Conservation (phyloP, 1,284 basidiomycete species). For the Tylopilus sp. region DNA sequence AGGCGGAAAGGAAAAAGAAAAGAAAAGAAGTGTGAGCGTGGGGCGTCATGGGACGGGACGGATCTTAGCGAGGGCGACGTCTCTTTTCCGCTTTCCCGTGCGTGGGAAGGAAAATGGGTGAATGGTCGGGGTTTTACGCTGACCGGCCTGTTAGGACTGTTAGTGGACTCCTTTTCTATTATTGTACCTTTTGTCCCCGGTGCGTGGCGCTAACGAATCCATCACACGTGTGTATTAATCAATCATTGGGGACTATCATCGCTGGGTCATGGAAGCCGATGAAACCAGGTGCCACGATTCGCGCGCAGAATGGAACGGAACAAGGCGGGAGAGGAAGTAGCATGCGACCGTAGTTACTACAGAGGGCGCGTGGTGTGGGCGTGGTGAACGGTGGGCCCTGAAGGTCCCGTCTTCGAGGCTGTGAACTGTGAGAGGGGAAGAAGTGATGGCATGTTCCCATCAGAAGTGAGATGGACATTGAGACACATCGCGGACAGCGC, state of each 20-base stretch:
- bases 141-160: constrained; percentile 8
- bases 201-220: constrained; percentile 14
- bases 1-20: not conserved
- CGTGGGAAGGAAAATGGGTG: not conserved
- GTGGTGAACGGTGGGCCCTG: not conserved
- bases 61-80: constrained; percentile 10
- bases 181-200: not conserved
- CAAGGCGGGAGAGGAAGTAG: constrained; percentile 6
- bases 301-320: constrained; percentile 12
- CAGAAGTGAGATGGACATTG: not conserved
- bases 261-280: constrained; percentile 13
- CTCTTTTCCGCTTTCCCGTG: not conserved
- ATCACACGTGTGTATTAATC: constrained; percentile 12
- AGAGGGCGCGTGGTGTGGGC: constrained; percentile 8
- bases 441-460: not conserved
- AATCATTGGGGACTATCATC: constrained; percentile 6
- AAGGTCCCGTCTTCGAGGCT: not conserved
- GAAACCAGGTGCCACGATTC: constrained; percentile 5
- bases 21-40: not conserved
- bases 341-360: constrained; percentile 1
- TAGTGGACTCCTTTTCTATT: not conserved
- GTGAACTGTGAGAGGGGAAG: not conserved
- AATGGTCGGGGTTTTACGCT: not conserved
- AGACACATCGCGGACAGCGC: not conserved
- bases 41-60: constrained; percentile 8